A percentile compares a stretch with the other conserved stretches of the same genome.
These are phyloP conservation scores for Fusarium gaditjirri DNA, from an alignment of 2,329 filamentous ascomycete species.

Conservation along the genomic window DNA sequence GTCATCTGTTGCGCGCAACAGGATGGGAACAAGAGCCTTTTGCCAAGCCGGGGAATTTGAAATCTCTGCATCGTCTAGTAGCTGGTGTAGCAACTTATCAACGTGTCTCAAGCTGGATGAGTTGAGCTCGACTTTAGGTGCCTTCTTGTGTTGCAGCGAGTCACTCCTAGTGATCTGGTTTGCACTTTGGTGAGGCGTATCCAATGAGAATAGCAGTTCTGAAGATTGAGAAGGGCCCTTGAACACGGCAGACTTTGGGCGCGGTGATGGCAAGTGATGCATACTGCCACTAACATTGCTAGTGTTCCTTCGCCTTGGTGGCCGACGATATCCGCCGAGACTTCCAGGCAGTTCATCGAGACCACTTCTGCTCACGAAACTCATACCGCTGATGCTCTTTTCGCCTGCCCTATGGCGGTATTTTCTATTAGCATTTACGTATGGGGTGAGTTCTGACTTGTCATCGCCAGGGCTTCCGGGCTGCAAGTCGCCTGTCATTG, in stretches of 20 bases:
- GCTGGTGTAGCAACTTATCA: conserved; percentile 82
- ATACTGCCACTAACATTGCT: conserved; percentile 81
- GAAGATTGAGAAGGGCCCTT: conserved; percentile 65
- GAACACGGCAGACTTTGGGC: conserved; percentile 68
- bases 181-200: conserved; percentile 56
- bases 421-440: conserved; percentile 79
- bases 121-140: conserved; percentile 85
- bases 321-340: conserved; percentile 68
- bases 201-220: conserved; percentile 61
- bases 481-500: conserved; percentile 73
- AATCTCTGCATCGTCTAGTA: conserved; percentile 81
- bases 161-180: conserved; percentile 77
- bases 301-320: conserved; percentile 79
- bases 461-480: conserved; percentile 79
- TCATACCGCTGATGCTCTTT: conserved; percentile 77
- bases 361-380: conserved; percentile 72
- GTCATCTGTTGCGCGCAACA: conserved; percentile 91
- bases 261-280: conserved; percentile 77
- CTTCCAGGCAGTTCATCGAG: conserved; percentile 71
- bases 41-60: conserved; percentile 84
- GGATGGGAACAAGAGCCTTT: conserved; percentile 87
- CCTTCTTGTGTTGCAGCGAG: conserved; percentile 79
- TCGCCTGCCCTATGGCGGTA: conserved; percentile 79
- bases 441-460: conserved; percentile 75
- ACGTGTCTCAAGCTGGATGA: conserved; percentile 89